These are phyloP conservation scores for Pseudonectria foliicola DNA, from an alignment of 2,329 filamentous ascomycete species.

Conservation along the genomic window DNA sequence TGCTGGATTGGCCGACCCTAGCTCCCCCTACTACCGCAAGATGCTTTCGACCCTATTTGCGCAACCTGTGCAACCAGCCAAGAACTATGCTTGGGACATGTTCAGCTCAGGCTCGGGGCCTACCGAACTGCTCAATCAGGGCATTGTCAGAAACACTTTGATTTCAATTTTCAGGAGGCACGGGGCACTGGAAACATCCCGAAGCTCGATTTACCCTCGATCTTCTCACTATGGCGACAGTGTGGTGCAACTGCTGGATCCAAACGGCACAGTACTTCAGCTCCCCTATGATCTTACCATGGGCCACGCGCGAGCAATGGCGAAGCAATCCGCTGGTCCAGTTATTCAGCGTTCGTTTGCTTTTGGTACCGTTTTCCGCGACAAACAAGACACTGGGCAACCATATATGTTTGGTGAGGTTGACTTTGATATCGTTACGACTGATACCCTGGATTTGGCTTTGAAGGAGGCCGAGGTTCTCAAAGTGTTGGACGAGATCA, in stretches of 20 bases:
- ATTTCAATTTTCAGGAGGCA: slow-evolving; percentile 78
- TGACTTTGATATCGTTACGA: slow-evolving; percentile 92
- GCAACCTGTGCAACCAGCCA: slow-evolving; percentile 66
- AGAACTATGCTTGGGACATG: slow-evolving; percentile 75
- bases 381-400: slow-evolving; percentile 70
- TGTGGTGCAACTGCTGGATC: slow-evolving; percentile 73
- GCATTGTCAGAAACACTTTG: slow-evolving; percentile 67
- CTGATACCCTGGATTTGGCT: slow-evolving; percentile 71
- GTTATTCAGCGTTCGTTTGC: slow-evolving; percentile 71
- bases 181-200: slow-evolving; percentile 74
- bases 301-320: slow-evolving; percentile 77
- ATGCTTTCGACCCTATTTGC: slow-evolving; percentile 82
- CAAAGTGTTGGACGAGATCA: slow-evolving; percentile 89
- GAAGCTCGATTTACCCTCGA: slow-evolving; percentile 71
- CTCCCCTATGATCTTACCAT: slow-evolving; percentile 91
- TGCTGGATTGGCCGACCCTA: slow-evolving; percentile 71
- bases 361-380: slow-evolving; percentile 82
- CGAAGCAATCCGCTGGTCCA: slow-evolving; percentile 56
- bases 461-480: slow-evolving; percentile 90
- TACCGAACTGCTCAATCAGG: slow-evolving; percentile 61
- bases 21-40: slow-evolving; percentile 82
- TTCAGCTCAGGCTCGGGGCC: slow-evolving; percentile 46
- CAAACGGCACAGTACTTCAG: slow-evolving; percentile 80
- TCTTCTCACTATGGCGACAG: slow-evolving; percentile 69
- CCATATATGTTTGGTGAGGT: slow-evolving; percentile 81